These are phyloP conservation scores for Aspergillus ostianus DNA, from an alignment of 495 filamentous ascomycete species.

Conservation along the genomic window DNA sequence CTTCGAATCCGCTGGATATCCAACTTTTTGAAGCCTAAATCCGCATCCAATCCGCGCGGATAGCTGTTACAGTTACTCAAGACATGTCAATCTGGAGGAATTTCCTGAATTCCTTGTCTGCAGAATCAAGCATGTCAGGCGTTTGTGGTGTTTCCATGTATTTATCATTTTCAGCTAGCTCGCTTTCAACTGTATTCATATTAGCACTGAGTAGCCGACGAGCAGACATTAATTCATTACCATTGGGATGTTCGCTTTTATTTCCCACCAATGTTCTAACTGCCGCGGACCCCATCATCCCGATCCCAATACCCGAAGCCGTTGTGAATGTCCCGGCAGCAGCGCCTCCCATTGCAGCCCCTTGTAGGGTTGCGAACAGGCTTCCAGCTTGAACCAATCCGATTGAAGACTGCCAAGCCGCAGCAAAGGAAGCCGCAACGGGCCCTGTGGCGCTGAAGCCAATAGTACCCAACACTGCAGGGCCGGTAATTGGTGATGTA, in stretches of 20 bases:
- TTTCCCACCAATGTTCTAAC: constrained; percentile 1
- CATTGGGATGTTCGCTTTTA: neutral
- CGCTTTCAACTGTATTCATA: constrained; percentile 4
- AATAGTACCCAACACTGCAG: too few relatives aligned
- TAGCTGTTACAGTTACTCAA: constrained; percentile 1
- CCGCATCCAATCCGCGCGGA: too few relatives aligned
- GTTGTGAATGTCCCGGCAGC: constrained; percentile 12
- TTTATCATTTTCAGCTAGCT: neutral
- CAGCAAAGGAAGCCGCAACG: too few relatives aligned
- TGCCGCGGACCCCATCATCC: constrained; percentile 11
- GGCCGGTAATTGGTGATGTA: too few relatives aligned
- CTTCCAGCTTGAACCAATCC: too few relatives aligned
- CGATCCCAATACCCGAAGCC: constrained; percentile 12
- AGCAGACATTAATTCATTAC: constrained; percentile 4
- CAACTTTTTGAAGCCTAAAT: too few relatives aligned
- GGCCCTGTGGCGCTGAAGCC: too few relatives aligned
- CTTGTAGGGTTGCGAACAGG: too few relatives aligned
- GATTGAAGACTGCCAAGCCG: too few relatives aligned
- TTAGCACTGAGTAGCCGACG: constrained; percentile 10
- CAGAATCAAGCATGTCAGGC: neutral
- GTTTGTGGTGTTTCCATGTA: neutral
- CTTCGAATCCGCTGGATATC: too few relatives aligned
- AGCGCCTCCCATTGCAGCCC: constrained; percentile 13
- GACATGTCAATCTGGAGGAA: neutral
- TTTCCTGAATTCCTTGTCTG: neutral